Conservation (phyloP, 129 eudicot genomes). For the Chrysanthemum seticuspe region DNA sequence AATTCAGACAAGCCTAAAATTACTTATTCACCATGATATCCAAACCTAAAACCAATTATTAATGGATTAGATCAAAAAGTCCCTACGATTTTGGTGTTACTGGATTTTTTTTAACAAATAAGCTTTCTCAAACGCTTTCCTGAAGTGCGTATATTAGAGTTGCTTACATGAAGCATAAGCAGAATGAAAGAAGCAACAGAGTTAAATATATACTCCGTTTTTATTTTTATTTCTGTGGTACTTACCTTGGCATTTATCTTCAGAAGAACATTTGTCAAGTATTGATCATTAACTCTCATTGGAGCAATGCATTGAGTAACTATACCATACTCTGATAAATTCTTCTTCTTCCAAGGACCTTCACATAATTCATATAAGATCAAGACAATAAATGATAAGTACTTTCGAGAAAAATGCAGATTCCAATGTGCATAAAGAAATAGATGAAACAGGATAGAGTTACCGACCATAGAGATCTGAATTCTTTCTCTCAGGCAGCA, state of each 20-base stretch:
- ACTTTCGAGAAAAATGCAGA: not conserved
- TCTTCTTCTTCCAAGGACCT: slow-evolving; percentile 95
- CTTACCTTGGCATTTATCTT: slow-evolving; percentile 84
- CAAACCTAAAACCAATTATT: no score
- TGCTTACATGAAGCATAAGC: no score
- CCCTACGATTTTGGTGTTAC: no score
- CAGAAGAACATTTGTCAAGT: slow-evolving; percentile 70
- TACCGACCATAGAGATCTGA: slow-evolving; percentile 63
- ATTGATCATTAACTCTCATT: slow-evolving; percentile 68
- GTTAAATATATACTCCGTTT: no score
- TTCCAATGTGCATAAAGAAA: not conserved
- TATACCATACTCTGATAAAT: slow-evolving; percentile 72
- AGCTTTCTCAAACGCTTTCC: no score
- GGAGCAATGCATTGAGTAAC: slow-evolving; percentile 87
- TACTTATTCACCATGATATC: no score
- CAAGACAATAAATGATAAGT: not conserved
- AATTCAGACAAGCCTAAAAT: no score
- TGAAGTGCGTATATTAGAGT: no score
- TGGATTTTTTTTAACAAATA: no score
- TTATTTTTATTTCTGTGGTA: not conserved
- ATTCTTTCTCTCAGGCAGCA: slow-evolving; percentile 75
- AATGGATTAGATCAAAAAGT: no score
- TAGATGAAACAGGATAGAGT: not conserved
- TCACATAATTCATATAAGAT: not conserved
- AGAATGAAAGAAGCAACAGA: no score